Percentiles rank a stretch among this genome's conserved stretches.
Conservation (phyloP, 2,329 filamentous ascomycete species). For the Stemphylium beticola region DNA sequence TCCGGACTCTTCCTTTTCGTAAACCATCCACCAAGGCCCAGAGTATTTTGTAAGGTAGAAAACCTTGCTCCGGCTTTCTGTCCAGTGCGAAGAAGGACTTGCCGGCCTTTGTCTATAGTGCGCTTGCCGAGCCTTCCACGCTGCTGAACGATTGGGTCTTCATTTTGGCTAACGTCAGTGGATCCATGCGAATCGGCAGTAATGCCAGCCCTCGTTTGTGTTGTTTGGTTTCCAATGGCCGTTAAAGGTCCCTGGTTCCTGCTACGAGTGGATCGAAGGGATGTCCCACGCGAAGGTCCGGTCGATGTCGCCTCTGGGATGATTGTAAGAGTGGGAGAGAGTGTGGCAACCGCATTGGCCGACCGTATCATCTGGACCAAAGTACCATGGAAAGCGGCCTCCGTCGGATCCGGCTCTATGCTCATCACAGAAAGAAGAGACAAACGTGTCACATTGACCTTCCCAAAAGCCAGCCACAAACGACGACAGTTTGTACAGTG, state of each 20-base stretch:
- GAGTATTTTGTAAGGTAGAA: background rate
- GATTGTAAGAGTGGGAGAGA: slow-evolving; percentile 22
- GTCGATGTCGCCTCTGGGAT: slow-evolving; percentile 23
- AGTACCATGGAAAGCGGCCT: slow-evolving; percentile 22
- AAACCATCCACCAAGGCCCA: background rate
- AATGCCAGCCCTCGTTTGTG: background rate
- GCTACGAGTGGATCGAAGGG: slow-evolving; percentile 4
- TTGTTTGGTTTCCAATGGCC: background rate
- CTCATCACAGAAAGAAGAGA: slow-evolving; percentile 33
- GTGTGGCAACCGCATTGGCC: slow-evolving; percentile 21
- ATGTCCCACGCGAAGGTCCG: slow-evolving; percentile 17
- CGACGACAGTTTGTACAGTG: slow-evolving; percentile 31
- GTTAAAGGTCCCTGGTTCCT: background rate
- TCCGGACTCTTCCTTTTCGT: background rate
- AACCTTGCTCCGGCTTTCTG: background rate
- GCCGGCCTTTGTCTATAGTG: background rate
- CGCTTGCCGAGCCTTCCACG: background rate
- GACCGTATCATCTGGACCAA: slow-evolving; percentile 31
- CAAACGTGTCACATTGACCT: slow-evolving; percentile 29
- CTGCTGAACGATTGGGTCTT: background rate
- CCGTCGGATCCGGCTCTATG: slow-evolving; percentile 23
- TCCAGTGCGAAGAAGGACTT: background rate
- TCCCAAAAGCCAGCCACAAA: slow-evolving; percentile 35
- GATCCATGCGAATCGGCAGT: background rate
- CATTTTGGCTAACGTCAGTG: too few species aligned